A percentile compares a stretch with the other conserved stretches of the same genome.
These are phyloP conservation scores for Nidularia pulvinata DNA, from an alignment of 768 basidiomycete genomes.

Conservation along the genomic window DNA sequence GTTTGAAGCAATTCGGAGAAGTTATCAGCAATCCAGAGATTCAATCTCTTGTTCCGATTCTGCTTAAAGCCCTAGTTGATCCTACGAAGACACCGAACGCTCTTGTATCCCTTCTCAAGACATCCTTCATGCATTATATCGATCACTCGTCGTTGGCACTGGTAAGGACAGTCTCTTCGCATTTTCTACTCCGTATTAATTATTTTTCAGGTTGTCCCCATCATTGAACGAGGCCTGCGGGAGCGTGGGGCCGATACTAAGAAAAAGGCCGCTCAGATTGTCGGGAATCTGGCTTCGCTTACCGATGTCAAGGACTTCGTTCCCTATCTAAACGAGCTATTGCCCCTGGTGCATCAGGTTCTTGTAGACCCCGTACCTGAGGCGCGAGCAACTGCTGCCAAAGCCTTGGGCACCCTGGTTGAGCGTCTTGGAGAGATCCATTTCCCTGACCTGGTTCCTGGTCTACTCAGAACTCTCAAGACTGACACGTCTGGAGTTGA, in stretches of 20 bases:
- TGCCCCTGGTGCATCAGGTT: constrained; percentile 91
- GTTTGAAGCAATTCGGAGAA: constrained; percentile 97
- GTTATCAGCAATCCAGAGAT: constrained; percentile 99
- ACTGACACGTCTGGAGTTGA: constrained; percentile 95
- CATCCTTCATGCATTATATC: constrained; percentile 97
- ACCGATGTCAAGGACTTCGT: constrained; percentile 93
- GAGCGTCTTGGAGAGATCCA: constrained; percentile 93
- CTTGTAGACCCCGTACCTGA: constrained; percentile 98
- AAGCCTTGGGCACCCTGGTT: constrained; percentile 94
- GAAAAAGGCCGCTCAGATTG: constrained; percentile 94
- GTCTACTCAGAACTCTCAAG: constrained; percentile 83
- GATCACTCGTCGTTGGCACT: constrained; percentile 96
- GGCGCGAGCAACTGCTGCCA: constrained; percentile 95
- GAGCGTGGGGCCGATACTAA: constrained; percentile 95
- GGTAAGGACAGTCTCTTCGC: constrained; percentile 38
- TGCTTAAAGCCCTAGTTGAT: constrained; percentile 95
- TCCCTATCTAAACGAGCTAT: constrained; percentile 85
- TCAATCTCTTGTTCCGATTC: constrained; percentile 82
- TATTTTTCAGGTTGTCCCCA: constrained; percentile 77
- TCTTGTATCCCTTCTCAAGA: constrained; percentile 84
- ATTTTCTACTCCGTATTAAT: background rate
- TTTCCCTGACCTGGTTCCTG: constrained; percentile 96
- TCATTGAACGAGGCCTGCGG: constrained; percentile 89
- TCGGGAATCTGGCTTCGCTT: constrained; percentile 93
- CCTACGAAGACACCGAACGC: constrained; percentile 90